phyloP scores from a whole-genome alignment of 2,329 filamentous ascomycete species.

The Colletotrichum ledebouriae region DNA sequence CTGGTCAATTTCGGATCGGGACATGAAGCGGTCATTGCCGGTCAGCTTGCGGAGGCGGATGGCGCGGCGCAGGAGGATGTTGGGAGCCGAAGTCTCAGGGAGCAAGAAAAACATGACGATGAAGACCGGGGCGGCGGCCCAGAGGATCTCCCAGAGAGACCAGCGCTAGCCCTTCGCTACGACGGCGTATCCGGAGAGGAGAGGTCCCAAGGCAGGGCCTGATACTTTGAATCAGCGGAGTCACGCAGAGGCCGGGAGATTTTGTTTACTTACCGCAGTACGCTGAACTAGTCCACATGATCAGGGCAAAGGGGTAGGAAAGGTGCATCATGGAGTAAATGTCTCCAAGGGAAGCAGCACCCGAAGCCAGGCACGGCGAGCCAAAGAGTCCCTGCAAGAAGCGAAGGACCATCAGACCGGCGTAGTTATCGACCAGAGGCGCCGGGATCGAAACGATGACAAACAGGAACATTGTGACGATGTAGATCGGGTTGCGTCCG shows the following conservation, averaged over 20 bases:
- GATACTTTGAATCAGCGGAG: no score
- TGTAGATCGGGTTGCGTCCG: conserved; percentile 77
- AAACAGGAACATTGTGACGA: conserved; percentile 76
- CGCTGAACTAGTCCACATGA: conserved; percentile 66
- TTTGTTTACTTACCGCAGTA: conserved; percentile 48
- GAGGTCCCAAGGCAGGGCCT: conserved; percentile 67
- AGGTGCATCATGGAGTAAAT: conserved; percentile 68
- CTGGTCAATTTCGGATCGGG: conserved; percentile 75
- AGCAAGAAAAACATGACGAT: conserved; percentile 73
- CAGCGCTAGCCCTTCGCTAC: conserved; percentile 72
- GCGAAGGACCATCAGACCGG: conserved; percentile 73
- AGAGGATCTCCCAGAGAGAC: conserved; percentile 74
- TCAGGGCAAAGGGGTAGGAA: conserved; percentile 65
- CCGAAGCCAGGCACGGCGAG: conserved; percentile 73
- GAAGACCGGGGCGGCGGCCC: conserved; percentile 70
- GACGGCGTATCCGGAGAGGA: conserved; percentile 72
- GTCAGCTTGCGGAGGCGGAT: conserved; percentile 72
- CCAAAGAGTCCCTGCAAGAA: conserved; percentile 78
- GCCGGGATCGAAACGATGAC: conserved; percentile 76
- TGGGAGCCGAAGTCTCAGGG: conserved; percentile 72
- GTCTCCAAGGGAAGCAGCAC: conserved; percentile 65
- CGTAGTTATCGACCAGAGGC: conserved; percentile 72
- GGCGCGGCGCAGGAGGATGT: conserved; percentile 73
- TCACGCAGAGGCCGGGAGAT: no score
- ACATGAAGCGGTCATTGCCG: conserved; percentile 67